Conservation (phyloP, 169 alveolate genomes). For the Babesia sp. region DNA sequence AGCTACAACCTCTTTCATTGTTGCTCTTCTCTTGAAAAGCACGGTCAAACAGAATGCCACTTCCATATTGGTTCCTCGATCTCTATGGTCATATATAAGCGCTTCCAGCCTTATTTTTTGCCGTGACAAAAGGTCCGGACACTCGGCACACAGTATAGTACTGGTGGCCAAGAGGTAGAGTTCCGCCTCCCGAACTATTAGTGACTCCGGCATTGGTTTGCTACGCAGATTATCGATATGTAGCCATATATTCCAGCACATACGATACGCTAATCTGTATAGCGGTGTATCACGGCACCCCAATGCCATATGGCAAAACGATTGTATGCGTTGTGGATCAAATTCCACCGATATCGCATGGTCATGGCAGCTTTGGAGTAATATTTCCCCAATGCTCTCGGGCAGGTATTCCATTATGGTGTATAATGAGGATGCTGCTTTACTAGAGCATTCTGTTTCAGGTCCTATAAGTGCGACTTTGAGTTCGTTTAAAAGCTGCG, state of each 20-base stretch:
- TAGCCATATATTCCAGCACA: constrained; percentile 56
- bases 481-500: constrained; percentile 42
- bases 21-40: neutral
- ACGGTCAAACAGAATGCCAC: constrained; percentile 24
- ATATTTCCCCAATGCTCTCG: constrained; percentile 6
- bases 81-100: constrained; percentile 21
- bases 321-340: constrained; percentile 38
- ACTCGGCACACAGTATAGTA: constrained; percentile 25
- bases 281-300: constrained; percentile 6
- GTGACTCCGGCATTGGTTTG: neutral
- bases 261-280: constrained; percentile 29
- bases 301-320: constrained; percentile 38
- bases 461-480: constrained; percentile 31
- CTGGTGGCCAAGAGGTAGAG: constrained; percentile 40
- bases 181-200: constrained; percentile 46
- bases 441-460: constrained; percentile 29
- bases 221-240: constrained; percentile 4
- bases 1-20: neutral
- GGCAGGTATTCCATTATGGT: constrained; percentile 16
- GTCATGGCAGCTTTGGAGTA: constrained; percentile 32
- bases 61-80: constrained; percentile 3
- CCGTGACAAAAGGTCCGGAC: neutral
- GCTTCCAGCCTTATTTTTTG: constrained; percentile 37
- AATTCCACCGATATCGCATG: constrained; percentile 11
- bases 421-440: constrained; percentile 22